phyloP scores from a whole-genome alignment of 495 filamentous ascomycete genomes.

The Platismatia glauca region DNA sequence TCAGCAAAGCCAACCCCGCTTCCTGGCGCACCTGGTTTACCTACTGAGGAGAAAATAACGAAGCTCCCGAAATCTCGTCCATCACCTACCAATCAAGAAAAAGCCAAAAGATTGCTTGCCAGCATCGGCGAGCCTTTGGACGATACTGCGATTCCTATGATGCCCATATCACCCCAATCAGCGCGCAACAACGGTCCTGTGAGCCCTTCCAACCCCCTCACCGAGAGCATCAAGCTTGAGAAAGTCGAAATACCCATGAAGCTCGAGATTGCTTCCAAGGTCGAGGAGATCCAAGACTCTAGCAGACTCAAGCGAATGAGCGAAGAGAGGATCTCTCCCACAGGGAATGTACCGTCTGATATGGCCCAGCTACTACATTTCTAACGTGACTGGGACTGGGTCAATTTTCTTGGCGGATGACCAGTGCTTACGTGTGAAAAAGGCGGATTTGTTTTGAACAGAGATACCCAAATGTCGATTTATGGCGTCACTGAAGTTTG shows the following conservation, averaged over 20 bases:
- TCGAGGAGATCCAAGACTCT: slow-evolving; percentile 1
- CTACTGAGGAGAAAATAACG: slow-evolving; percentile 23
- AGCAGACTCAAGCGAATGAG: slow-evolving; percentile 21
- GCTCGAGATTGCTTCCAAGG: slow-evolving; percentile 1
- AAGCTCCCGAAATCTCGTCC: slow-evolving; percentile 13
- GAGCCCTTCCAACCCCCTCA: slow-evolving; percentile 6
- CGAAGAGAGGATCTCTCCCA: slow-evolving; percentile 33
- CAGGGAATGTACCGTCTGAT: slow-evolving; percentile 31
- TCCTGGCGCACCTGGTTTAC: slow-evolving; percentile 9
- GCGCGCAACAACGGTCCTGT: slow-evolving; percentile 36
- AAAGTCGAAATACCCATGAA: slow-evolving; percentile 17
- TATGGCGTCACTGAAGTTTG: slow-evolving; percentile 1
- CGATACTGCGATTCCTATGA: slow-evolving; percentile 32
- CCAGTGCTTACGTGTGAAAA: background rate
- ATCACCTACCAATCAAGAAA: slow-evolving; percentile 17
- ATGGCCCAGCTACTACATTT: slow-evolving; percentile 33
- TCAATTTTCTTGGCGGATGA: background rate
- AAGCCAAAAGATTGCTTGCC: slow-evolving; percentile 2
- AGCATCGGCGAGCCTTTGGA: slow-evolving; percentile 12
- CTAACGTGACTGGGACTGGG: background rate
- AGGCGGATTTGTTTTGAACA: slow-evolving; percentile 1
- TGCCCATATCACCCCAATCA: slow-evolving; percentile 33
- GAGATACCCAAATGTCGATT: slow-evolving; percentile 11
- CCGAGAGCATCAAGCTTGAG: slow-evolving; percentile 21
- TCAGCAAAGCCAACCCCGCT: slow-evolving; percentile 2